Base-by-base conservation (phyloP, 2,329 filamentous ascomycete genomes). In the Exophiala sideris region DNA sequence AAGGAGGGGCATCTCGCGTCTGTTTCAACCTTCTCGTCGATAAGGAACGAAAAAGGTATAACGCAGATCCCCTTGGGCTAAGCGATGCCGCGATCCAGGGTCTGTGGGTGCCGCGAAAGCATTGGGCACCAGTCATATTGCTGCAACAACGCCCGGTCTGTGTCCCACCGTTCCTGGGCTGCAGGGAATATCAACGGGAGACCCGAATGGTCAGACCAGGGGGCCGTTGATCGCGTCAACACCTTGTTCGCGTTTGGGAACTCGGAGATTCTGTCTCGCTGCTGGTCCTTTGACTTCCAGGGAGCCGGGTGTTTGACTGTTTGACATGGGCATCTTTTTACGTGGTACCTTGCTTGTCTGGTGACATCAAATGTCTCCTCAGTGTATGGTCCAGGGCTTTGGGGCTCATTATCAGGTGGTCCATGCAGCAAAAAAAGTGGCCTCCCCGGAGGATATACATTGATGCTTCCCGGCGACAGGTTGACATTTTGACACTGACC, bases 101-200 rank as follows among this genome's bases (percentile, higher is more conserved):
- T 38, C 35, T 11, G 11, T 38, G 35, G 35, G 35, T 38, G 35
- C 2, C 11, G 35, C 14, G 10, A 16, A 29, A 29, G 35, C 35
- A 38, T 16, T 38, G 35, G 35, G 35, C 35, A 38, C 42, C 44
- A 47, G 42, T 34, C 42, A 47, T 34, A 53, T 53, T 48, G 39
- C 38, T 48, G 51, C 45, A 45, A 48, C 51, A 53, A 48, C 51
- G 46, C 32, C 32, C 12, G 50, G 45, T 45, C 45, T 34, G 45
- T 53, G 51, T 39, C 35, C 35, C 14, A 12, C 11, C 11, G 14
- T 16, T 16, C 11, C 11, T 38, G 35, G 35, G 35, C 40, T 35
- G 32, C 45, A 41, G 39, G 51, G 45, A 29, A 29, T 29, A 29
- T 29, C n/a, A 45, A 45, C 20, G 39, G 38, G 46, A 29, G 7